Evolutionary conservation across 371 early-diverging fungal species (phyloP).

Genomic region (Nematocida homosporus): DNA sequence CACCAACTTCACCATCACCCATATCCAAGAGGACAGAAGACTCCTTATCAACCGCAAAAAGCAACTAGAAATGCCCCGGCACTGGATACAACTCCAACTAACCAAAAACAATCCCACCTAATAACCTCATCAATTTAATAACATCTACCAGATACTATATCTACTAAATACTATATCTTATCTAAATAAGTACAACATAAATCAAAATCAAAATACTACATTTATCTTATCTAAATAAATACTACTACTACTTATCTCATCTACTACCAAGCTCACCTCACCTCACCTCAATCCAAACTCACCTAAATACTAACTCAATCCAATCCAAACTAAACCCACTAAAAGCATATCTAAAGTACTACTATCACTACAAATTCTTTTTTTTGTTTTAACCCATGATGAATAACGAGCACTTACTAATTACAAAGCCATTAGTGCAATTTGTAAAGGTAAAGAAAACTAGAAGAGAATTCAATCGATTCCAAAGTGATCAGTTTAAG

Average conservation of each 20-base stretch:
- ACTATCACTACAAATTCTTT: constrained; percentile 27
- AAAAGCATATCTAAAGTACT: not conserved
- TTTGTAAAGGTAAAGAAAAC: constrained; percentile 72
- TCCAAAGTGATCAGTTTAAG: constrained; percentile 95
- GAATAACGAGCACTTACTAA: constrained; percentile 37
- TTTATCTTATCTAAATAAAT: no score
- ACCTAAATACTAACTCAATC: no score
- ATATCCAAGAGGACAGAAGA: constrained; percentile 83
- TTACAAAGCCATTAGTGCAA: constrained; percentile 47
- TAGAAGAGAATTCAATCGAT: constrained; percentile 88
- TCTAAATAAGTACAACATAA: no score
- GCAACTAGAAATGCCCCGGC: constrained; percentile 88
- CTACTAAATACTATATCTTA: no score
- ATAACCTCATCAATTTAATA: no score
- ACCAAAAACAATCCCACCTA: constrained; percentile 44
- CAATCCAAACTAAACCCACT: no score
- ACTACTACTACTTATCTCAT: no score
- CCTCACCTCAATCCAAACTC: no score
- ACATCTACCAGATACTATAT: no score
- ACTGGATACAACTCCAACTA: constrained; percentile 90
- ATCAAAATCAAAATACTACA: no score
- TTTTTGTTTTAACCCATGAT: constrained; percentile 32
- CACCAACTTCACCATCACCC: constrained; percentile 70
- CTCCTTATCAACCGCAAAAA: constrained; percentile 82
- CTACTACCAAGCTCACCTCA: no score